phyloP scores from a whole-genome alignment of 2,329 filamentous ascomycete genomes.

The Daldinia sp. region DNA sequence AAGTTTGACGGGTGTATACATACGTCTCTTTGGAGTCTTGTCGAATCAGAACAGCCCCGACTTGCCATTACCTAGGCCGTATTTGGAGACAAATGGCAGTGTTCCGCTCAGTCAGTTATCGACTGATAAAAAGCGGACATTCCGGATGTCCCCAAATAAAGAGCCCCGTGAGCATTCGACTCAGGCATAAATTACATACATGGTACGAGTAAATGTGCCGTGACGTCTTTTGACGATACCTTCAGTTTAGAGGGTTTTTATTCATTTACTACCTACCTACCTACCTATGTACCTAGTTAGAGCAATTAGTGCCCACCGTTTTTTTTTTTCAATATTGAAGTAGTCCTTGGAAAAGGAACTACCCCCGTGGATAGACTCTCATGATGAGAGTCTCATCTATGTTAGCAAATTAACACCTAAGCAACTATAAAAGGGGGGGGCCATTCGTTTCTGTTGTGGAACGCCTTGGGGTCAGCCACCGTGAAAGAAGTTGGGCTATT shows the following conservation, averaged over 20 bases:
- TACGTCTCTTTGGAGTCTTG: neutral
- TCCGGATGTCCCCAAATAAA: constrained; percentile 19
- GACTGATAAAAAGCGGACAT: neutral
- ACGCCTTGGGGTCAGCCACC: constrained; percentile 2
- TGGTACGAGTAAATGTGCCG: neutral
- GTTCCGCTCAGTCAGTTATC: neutral
- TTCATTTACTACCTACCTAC: neutral
- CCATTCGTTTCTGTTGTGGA: constrained; percentile 14
- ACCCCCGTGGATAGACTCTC: neutral
- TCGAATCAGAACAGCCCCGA: neutral
- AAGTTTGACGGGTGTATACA: neutral
- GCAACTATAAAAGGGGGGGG: neutral
- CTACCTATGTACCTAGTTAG: too few species aligned
- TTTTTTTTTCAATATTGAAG: neutral
- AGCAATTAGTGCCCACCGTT: neutral
- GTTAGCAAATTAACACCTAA: neutral
- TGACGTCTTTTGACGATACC: neutral
- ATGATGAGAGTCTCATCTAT: neutral
- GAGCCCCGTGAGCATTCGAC: constrained; percentile 5
- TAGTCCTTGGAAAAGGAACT: neutral
- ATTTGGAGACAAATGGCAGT: neutral
- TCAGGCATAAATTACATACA: neutral
- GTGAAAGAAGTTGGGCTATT: constrained; percentile 5
- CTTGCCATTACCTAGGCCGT: neutral
- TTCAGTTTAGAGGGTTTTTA: neutral